Evolutionary conservation across 352 stramenopile species (phyloP).

Genomic region (Globisporangium canariense): DNA sequence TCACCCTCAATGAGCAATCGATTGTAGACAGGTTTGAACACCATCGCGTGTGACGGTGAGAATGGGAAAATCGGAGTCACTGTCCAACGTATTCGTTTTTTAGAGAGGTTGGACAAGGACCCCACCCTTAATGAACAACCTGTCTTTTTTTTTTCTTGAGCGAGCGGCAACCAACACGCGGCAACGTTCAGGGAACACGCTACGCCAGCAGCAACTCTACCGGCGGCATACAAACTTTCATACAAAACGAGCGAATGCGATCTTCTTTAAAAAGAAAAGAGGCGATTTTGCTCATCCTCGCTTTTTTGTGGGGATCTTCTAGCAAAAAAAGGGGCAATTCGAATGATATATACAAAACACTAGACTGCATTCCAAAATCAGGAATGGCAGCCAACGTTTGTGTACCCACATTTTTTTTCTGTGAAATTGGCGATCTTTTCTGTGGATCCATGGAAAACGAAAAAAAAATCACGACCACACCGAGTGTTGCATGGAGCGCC

Average conservation of each 20-base stretch:
- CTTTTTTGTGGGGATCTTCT: neutral
- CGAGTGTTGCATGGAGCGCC: too few relatives aligned
- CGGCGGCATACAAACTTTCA: neutral
- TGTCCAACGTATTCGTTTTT: too few relatives aligned
- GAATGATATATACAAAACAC: neutral
- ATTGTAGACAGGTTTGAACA: too few relatives aligned
- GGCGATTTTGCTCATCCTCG: too few relatives aligned
- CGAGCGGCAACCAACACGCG: neutral
- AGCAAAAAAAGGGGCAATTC: neutral
- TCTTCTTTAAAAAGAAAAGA: constrained; percentile 4
- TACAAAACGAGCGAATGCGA: constrained; percentile 2
- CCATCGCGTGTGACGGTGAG: too few relatives aligned
- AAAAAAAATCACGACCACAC: too few relatives aligned
- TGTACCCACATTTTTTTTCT: neutral
- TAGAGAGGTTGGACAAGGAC: too few relatives aligned
- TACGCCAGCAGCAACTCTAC: neutral
- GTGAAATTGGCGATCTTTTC: constrained; percentile 2
- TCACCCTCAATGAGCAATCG: neutral
- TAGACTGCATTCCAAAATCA: neutral
- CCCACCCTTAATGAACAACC: too few relatives aligned
- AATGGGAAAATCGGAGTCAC: too few relatives aligned
- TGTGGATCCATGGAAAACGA: too few relatives aligned
- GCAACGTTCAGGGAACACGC: constrained; percentile 16
- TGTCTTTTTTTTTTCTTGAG: constrained; percentile 2
- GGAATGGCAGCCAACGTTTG: neutral